A percentile compares a stretch with the other conserved stretches of the same genome.
These are phyloP conservation scores for Coniochaeta hoffmannii DNA, from an alignment of 2,329 filamentous ascomycete genomes.

Conservation along the genomic window DNA sequence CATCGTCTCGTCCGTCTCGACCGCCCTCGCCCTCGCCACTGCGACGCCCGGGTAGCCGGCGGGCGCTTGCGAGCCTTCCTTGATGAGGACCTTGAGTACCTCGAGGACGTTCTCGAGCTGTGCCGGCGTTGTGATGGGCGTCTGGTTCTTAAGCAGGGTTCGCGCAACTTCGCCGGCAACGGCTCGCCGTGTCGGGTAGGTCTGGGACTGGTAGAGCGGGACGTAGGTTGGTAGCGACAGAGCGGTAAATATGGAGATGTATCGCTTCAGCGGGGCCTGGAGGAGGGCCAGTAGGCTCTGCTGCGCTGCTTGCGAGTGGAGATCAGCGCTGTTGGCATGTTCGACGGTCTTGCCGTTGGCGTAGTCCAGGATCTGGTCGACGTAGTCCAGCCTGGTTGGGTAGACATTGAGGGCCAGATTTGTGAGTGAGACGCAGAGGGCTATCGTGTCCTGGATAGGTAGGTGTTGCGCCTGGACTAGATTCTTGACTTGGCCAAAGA, in stretches of 20 bases:
- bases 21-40: slow-evolving; percentile 61
- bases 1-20: slow-evolving; percentile 93
- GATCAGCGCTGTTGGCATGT: slow-evolving; percentile 88
- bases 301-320: slow-evolving; percentile 82
- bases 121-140: slow-evolving; percentile 65
- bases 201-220: slow-evolving; percentile 81
- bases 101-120: slow-evolving; percentile 86
- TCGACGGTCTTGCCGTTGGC: slow-evolving; percentile 80
- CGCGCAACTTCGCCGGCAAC: slow-evolving; percentile 84
- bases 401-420: slow-evolving; percentile 96
- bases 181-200: slow-evolving; percentile 83
- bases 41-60: slow-evolving; percentile 76
- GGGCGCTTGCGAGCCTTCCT: slow-evolving; percentile 81
- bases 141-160: slow-evolving; percentile 76
- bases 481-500: slow-evolving; percentile 92
- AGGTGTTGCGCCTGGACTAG: slow-evolving; percentile 86
- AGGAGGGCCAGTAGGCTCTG: slow-evolving; percentile 83
- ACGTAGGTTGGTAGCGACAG: slow-evolving; percentile 88
- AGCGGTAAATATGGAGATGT: slow-evolving; percentile 93
- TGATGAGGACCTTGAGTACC: slow-evolving; percentile 83
- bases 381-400: slow-evolving; percentile 84
- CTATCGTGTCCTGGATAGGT: slow-evolving; percentile 90
- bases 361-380: slow-evolving; percentile 88
- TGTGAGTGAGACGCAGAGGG: slow-evolving; percentile 83
- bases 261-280: slow-evolving; percentile 83